Conservation (phyloP, 2,329 filamentous ascomycete genomes). For the Aschersonia sp. region DNA sequence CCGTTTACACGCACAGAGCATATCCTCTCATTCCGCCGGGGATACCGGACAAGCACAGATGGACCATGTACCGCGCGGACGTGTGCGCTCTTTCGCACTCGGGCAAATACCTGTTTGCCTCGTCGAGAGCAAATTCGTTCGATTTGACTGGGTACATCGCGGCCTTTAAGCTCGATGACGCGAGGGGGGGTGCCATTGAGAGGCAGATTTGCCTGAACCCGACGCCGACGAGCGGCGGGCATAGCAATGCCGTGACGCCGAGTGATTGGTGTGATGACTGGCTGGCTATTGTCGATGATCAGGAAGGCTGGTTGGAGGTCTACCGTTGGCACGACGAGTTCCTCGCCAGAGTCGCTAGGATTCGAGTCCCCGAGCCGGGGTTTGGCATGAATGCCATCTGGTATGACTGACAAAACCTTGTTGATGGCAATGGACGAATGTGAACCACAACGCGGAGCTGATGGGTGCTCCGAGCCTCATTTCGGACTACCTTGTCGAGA, state of each 20-base stretch:
- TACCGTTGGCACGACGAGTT: slow-evolving; percentile 79
- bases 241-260: slow-evolving; percentile 77
- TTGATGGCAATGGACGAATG: background rate
- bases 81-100: slow-evolving; percentile 61
- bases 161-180: slow-evolving; percentile 54
- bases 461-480: too few relatives aligned
- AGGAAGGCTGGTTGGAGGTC: slow-evolving; percentile 76
- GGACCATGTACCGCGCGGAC: slow-evolving; percentile 66
- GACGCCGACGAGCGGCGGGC: slow-evolving; percentile 74
- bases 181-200: slow-evolving; percentile 51
- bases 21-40: slow-evolving; percentile 72
- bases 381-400: slow-evolving; percentile 97
- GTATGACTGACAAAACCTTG: slow-evolving; percentile 15
- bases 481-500: too few relatives aligned
- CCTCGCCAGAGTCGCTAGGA: slow-evolving; percentile 59
- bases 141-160: slow-evolving; percentile 70
- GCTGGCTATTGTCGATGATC: slow-evolving; percentile 80
- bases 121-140: slow-evolving; percentile 63
- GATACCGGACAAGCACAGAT: slow-evolving; percentile 25
- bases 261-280: slow-evolving; percentile 78
- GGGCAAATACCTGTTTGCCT: slow-evolving; percentile 68
- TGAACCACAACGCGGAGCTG: too few relatives aligned
- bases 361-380: slow-evolving; percentile 70
- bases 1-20: slow-evolving; percentile 61
- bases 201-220: slow-evolving; percentile 67